Base-by-base conservation (phyloP, 495 filamentous ascomycete genomes). In the Xylaria cubensis region DNA sequence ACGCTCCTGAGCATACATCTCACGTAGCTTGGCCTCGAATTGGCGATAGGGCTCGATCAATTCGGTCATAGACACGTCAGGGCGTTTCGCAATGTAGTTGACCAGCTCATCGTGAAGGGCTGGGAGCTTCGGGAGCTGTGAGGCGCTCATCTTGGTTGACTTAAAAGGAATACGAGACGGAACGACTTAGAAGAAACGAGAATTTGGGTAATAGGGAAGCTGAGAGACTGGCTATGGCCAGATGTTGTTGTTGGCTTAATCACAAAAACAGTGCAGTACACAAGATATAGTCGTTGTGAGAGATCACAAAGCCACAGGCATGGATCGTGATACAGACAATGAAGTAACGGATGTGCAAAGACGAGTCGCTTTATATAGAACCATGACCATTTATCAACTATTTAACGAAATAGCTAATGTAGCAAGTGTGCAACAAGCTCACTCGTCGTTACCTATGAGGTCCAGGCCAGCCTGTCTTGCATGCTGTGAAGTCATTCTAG, bases 1-100 rank as follows among this genome's bases (percentile, higher is more conserved):
- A 3, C 90, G 89, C 13, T 92, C 82, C 79, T 94, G 93, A 48
- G 93, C 92, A 76, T 89, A 95, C 34, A 89, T 78, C 75, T 90
- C 89, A 32, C 93, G 90, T 7, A 93, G 79, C 61, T 87, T 85
- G 26, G 88, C 84, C 72, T 95, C 93, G 67, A 88, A 93, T 12
- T 86, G 78, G 72, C 90, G 89, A 80, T 89, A 95, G 1, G 93
- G 93, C 71, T 87, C 80, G 50, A 94, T 76, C 32, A 94, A 77
- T 29, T 92, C 80, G 0, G 68, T 71, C 65, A 94, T 81, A 3
- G 88, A 82, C 32, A 77, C 85, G 2, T 88, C 70, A 7, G 88
- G 86, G 67, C 91, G 83, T 61, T 84, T 72, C 55, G 74, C 76
- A 62, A 89, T 78, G 71, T 87, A 81, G 64, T 82, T 83, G 64